phyloP scores from a whole-genome alignment of 192 early-diverging fungal genomes.

The Irineochytrium annulatum region DNA sequence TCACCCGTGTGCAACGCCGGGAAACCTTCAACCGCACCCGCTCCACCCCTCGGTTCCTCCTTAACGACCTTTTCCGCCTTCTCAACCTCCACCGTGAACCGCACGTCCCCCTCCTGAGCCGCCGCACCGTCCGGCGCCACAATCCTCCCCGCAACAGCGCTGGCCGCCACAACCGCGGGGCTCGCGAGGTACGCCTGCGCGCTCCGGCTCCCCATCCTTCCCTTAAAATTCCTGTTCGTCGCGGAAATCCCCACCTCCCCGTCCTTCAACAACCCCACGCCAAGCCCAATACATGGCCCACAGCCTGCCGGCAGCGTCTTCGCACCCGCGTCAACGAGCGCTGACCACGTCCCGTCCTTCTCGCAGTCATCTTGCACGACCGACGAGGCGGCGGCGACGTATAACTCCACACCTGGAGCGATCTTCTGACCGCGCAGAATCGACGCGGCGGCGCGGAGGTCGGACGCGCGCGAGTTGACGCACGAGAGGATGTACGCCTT shows the following conservation, averaged over 20 bases:
- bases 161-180: slow-evolving; percentile 93
- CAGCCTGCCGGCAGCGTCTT: slow-evolving; percentile 88
- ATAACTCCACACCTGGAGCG: slow-evolving; percentile 80
- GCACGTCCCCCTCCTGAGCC: slow-evolving; percentile 66
- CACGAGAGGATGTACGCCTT: slow-evolving; percentile 98
- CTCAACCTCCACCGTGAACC: slow-evolving; percentile 85
- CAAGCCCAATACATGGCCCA: slow-evolving; percentile 94
- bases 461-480: slow-evolving; percentile 87
- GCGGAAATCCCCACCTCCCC: slow-evolving; percentile 98
- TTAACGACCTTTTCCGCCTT: slow-evolving; percentile 83
- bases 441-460: slow-evolving; percentile 80
- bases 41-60: neutral
- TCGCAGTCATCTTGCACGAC: slow-evolving; percentile 88
- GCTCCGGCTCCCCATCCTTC: slow-evolving; percentile 92
- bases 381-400: slow-evolving; percentile 89
- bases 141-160: slow-evolving; percentile 84
- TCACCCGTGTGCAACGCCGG: slow-evolving; percentile 71
- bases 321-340: slow-evolving; percentile 83
- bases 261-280: slow-evolving; percentile 88
- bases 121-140: slow-evolving; percentile 66
- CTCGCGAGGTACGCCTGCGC: slow-evolving; percentile 93
- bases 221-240: slow-evolving; percentile 98
- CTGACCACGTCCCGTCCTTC: slow-evolving; percentile 81
- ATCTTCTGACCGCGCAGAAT: slow-evolving; percentile 56
- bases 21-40: slow-evolving; percentile 62